Conservation (phyloP, 2,329 filamentous ascomycete genomes). For the Neopestalotiopsis sp. region DNA sequence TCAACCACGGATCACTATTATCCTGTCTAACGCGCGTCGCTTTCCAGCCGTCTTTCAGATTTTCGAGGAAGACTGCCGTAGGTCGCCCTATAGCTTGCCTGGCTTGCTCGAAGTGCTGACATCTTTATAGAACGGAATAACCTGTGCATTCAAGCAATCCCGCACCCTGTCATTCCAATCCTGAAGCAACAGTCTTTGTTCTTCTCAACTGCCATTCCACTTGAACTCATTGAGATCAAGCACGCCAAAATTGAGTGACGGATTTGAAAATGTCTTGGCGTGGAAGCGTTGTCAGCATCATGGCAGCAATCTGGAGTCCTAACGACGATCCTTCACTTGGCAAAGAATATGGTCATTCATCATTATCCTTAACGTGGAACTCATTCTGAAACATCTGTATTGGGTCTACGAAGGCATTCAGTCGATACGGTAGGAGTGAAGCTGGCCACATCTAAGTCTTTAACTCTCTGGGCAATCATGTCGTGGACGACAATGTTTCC, state of each 20-base stretch:
- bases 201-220: slow-evolving; percentile 14
- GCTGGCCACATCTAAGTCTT: too few species aligned
- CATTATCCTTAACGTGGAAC: too few species aligned
- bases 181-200: slow-evolving; percentile 12
- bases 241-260: not conserved
- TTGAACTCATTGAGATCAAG: slow-evolving; percentile 11
- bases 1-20: slow-evolving; percentile 59
- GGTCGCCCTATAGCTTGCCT: not conserved
- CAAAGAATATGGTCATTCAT: too few species aligned
- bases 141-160: not conserved
- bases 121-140: not conserved
- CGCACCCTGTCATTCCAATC: not conserved
- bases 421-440: too few species aligned
- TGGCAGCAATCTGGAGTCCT: not conserved
- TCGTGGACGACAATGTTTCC: not conserved
- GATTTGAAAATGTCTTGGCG: not conserved
- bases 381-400: too few species aligned
- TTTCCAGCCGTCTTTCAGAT: slow-evolving; percentile 71
- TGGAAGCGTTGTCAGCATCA: not conserved
- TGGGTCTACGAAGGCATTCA: too few species aligned
- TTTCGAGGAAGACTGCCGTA: slow-evolving; percentile 45
- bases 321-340: not conserved
- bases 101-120: not conserved
- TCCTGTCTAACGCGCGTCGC: slow-evolving; percentile 74
- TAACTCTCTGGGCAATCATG: not conserved